phyloP scores from a whole-genome alignment of 805 yeast genomes.

The Clavispora vitiphila region DNA sequence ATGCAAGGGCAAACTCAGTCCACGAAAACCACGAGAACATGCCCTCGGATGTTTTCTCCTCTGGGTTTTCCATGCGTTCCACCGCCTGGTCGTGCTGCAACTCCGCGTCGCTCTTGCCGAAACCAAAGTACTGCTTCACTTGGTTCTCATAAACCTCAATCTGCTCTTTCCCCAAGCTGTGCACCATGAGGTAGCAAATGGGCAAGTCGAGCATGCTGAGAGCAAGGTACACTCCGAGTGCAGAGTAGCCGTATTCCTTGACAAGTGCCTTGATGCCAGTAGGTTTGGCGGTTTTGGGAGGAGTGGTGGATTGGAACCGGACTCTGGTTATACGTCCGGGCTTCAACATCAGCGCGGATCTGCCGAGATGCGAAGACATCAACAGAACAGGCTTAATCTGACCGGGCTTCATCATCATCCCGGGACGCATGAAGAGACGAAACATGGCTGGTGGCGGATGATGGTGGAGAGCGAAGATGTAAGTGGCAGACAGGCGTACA shows the following conservation, averaged over 20 bases:
- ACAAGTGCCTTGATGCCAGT: constrained; percentile 59
- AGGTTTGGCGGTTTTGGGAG: constrained; percentile 19
- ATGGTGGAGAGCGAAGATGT: not conserved
- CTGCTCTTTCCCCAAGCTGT: constrained; percentile 79
- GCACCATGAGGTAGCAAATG: constrained; percentile 75
- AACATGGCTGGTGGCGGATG: constrained; percentile 1
- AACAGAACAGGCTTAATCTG: not conserved
- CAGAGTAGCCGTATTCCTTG: constrained; percentile 87
- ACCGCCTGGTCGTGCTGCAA: constrained; percentile 32
- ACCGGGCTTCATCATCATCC: not conserved
- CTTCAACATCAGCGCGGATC: not conserved
- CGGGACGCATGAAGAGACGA: not conserved
- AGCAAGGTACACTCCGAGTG: constrained; percentile 76
- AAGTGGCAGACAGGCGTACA: not conserved
- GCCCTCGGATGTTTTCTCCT: constrained; percentile 17
- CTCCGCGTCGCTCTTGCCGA: constrained; percentile 45
- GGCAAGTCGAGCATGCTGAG: constrained; percentile 79
- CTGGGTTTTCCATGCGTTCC: constrained; percentile 21
- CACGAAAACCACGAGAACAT: constrained; percentile 42
- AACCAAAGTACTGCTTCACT: constrained; percentile 59
- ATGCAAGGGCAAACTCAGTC: constrained; percentile 87
- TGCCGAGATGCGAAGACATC: not conserved
- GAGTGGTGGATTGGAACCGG: constrained; percentile 5
- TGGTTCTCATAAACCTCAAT: constrained; percentile 63
- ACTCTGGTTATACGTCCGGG: not conserved